Base-by-base conservation (phyloP, 106 monocot genomes). In the Apostasia ramifera region DNA sequence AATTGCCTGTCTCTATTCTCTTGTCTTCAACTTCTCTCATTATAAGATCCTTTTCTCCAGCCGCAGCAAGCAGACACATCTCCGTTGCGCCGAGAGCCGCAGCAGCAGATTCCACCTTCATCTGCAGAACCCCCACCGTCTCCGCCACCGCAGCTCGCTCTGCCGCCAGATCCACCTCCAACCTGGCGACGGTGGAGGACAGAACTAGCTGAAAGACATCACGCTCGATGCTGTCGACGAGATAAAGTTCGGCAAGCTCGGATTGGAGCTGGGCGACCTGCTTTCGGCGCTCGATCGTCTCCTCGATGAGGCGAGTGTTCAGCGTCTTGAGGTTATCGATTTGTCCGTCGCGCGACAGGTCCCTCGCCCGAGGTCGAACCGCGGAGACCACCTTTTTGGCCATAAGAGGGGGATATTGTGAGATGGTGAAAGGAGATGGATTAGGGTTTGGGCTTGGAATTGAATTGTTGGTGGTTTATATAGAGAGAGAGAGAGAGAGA, bases 281-380 rank as follows among this genome's bases (percentile, higher is more conserved):
- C 39, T 57, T 51, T 13, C 81, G 76, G 70, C 40, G 61, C 52
- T 78, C 85, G 50, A 57, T 55, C 46, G 74, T 68, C 58, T 78
- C 71, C 62, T 75, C 63, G 45, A 81, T 41, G 46, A 85, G 81
- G 14, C 71, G 47, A 14, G 47, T 40, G 73, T 85, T 85, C 5
- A 85, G 71, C 8, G 44, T 47, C 73, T 81, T 85, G 10, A 85
- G 85, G 41, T 61, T 67, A 55, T 68, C 69, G 8, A 49, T 66
- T n/a, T 3, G n/a, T 1, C 5, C 47, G 12, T 47, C 45, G 2
- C 39, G 1, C 38, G 40, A 59, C 9, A 41, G 59, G 1, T 9
- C 37, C 37, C 4, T 56, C 56, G 56, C 56, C 56, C 2, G 13
- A 3, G n/a, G 13, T 56, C 3, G 10, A 55, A 10, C 8, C 14